These are phyloP conservation scores for Chaetomium sp. DNA, from an alignment of 2,329 filamentous ascomycete genomes.

Conservation along the genomic window DNA sequence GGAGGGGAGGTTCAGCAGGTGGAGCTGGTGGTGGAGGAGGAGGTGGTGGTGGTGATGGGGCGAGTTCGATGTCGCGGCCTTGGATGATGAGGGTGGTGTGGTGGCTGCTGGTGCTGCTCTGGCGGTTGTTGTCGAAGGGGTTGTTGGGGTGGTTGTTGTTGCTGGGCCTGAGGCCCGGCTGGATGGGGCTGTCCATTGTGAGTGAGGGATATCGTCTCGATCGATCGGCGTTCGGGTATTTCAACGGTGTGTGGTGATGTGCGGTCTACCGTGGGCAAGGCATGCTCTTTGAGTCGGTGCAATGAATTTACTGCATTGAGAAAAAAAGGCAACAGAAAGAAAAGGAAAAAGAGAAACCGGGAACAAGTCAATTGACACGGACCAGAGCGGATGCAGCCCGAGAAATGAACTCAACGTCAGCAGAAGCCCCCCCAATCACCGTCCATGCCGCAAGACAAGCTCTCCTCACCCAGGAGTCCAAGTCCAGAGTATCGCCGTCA, in stretches of 20 bases:
- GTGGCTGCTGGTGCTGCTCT: background rate
- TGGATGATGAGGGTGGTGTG: conserved; percentile 10
- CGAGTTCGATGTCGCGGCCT: conserved; percentile 15
- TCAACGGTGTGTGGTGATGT: no score
- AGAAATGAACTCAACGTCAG: no score
- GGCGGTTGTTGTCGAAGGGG: background rate
- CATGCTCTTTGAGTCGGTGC: background rate
- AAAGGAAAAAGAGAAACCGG: background rate
- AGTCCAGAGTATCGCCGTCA: no score
- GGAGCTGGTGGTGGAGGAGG: background rate
- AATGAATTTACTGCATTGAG: background rate
- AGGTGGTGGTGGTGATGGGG: conserved; percentile 2
- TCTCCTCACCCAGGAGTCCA: no score
- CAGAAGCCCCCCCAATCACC: no score
- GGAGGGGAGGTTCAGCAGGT: background rate
- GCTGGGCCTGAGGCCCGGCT: background rate
- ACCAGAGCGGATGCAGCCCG: background rate
- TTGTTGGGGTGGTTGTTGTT: background rate
- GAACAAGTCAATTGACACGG: background rate
- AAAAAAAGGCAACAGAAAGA: background rate
- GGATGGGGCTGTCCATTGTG: background rate
- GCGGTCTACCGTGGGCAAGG: no score
- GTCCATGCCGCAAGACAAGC: no score
- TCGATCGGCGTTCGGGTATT: no score
- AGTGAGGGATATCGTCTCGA: no score